Percentiles rank a stretch among this genome's conserved stretches.
Evolutionary conservation across 31 red algal genomes (phyloP).

Genomic region (Odonthalia washingtoniensis): DNA sequence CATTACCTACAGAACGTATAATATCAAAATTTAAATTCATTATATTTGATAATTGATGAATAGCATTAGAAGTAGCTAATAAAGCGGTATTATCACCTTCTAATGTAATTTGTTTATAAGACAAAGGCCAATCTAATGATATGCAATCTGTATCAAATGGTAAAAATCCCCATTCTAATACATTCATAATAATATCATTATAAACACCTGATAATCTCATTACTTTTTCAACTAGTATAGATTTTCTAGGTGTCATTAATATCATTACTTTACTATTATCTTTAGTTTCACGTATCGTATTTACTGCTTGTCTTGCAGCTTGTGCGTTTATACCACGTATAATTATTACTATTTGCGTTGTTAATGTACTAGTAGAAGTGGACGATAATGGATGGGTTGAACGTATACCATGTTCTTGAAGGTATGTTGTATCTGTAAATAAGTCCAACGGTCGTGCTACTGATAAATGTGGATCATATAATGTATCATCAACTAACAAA

Average conservation of each 20-base stretch:
- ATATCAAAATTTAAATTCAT: slow-evolving; percentile 51
- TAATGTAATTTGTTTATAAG: slow-evolving; percentile 74
- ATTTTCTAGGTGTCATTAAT: slow-evolving; percentile 67
- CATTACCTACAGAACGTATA: slow-evolving; percentile 76
- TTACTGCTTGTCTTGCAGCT: slow-evolving; percentile 54
- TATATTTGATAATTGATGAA: slow-evolving; percentile 52
- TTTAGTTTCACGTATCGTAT: not conserved
- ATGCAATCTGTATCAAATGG: slow-evolving; percentile 83
- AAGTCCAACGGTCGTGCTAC: slow-evolving; percentile 72
- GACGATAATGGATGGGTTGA: slow-evolving; percentile 43
- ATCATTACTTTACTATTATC: slow-evolving; percentile 45
- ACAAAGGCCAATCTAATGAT: slow-evolving; percentile 78
- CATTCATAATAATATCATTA: slow-evolving; percentile 32
- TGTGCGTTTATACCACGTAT: slow-evolving; percentile 66
- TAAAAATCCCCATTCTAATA: slow-evolving; percentile 74
- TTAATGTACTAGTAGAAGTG: not conserved
- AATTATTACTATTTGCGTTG: slow-evolving; percentile 44
- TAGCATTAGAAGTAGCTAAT: slow-evolving; percentile 62
- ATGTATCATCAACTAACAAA: slow-evolving; percentile 57
- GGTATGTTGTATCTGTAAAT: slow-evolving; percentile 73
- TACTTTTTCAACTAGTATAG: slow-evolving; percentile 67
- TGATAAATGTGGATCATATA: slow-evolving; percentile 60
- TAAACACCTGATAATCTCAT: slow-evolving; percentile 27
- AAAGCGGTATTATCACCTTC: slow-evolving; percentile 84
- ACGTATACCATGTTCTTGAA: slow-evolving; percentile 70